phyloP scores from a whole-genome alignment of 805 yeast species.

The Lipomyces sp. region DNA sequence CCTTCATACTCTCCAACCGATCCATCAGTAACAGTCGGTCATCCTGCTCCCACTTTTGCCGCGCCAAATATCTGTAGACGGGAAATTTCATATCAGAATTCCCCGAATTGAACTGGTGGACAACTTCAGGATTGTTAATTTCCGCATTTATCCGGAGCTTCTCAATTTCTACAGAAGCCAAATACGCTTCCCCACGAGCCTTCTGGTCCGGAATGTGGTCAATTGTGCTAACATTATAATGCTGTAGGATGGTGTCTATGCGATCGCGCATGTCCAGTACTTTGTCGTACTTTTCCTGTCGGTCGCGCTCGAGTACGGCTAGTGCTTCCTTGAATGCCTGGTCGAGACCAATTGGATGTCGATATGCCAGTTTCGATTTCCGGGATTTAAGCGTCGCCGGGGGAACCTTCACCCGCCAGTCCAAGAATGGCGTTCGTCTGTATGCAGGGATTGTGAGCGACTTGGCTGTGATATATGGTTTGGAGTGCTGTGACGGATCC shows the following conservation, averaged over 20 bases:
- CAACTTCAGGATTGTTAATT: slow-evolving; percentile 79
- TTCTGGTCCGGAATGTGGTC: slow-evolving; percentile 14
- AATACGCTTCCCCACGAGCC: slow-evolving; percentile 16
- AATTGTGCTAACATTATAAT: slow-evolving; percentile 5
- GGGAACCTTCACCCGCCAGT: slow-evolving; percentile 15
- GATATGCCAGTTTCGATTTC: slow-evolving; percentile 49
- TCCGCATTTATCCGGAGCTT: slow-evolving; percentile 65
- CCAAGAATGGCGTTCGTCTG: slow-evolving; percentile 27
- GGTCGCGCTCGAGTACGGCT: slow-evolving; percentile 53
- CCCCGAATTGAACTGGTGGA: slow-evolving; percentile 61
- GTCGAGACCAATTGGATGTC: slow-evolving; percentile 65
- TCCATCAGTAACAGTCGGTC: slow-evolving; percentile 85
- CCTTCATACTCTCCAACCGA: slow-evolving; percentile 80
- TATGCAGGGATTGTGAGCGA: slow-evolving; percentile 22
- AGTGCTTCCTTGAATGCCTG: slow-evolving; percentile 71
- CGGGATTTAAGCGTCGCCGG: slow-evolving; percentile 25
- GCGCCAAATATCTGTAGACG: slow-evolving; percentile 72
- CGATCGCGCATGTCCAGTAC: slow-evolving; percentile 10
- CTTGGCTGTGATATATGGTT: slow-evolving; percentile 21
- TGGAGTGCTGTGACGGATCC: slow-evolving; percentile 4
- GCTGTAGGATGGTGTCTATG: slow-evolving; percentile 23
- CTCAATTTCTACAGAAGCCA: slow-evolving; percentile 14
- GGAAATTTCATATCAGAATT: slow-evolving; percentile 72
- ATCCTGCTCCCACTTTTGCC: slow-evolving; percentile 71
- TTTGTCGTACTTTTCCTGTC: slow-evolving; percentile 27